phyloP scores from a whole-genome alignment of 768 basidiomycete genomes.

The Daedaleopsis sinensis region DNA sequence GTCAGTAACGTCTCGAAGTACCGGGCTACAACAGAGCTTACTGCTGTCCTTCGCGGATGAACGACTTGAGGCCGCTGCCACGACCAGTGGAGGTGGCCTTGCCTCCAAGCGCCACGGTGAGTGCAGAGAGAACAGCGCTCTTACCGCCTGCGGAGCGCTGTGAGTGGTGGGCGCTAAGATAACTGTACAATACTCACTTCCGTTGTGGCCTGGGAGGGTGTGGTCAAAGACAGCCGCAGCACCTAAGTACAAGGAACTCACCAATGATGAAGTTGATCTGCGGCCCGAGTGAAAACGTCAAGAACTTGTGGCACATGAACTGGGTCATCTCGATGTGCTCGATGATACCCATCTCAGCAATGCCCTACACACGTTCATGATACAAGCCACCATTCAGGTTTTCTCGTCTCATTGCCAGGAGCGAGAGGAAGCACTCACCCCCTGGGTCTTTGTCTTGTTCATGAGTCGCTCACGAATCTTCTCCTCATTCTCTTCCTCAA shows the following conservation, averaged over 20 bases:
- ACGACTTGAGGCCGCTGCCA: conserved; percentile 80
- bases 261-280: conserved; percentile 98
- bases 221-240: background rate
- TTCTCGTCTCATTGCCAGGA: too few species aligned
- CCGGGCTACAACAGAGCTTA: conserved; percentile 38
- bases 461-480: conserved; percentile 58
- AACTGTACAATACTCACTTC: conserved; percentile 54
- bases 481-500: conserved; percentile 64
- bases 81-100: conserved; percentile 92
- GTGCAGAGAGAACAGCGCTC: conserved; percentile 90
- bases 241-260: conserved; percentile 36
- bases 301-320: conserved; percentile 94
- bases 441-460: conserved; percentile 44
- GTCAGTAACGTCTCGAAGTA: too few species aligned
- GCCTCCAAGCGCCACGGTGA: conserved; percentile 92
- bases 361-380: conserved; percentile 45
- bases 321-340: conserved; percentile 85
- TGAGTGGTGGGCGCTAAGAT: background rate
- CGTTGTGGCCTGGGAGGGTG: conserved; percentile 75
- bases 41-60: conserved; percentile 84
- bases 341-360: conserved; percentile 88
- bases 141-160: conserved; percentile 70
- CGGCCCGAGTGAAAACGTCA: conserved; percentile 84
- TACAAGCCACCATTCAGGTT: background rate
- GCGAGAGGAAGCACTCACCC: conserved; percentile 40